Evolutionary conservation across 1,139 yeast species (phyloP), one percentile per base, ranked within the genome.

Genomic region (Suhomyces coccinellae): DNA sequence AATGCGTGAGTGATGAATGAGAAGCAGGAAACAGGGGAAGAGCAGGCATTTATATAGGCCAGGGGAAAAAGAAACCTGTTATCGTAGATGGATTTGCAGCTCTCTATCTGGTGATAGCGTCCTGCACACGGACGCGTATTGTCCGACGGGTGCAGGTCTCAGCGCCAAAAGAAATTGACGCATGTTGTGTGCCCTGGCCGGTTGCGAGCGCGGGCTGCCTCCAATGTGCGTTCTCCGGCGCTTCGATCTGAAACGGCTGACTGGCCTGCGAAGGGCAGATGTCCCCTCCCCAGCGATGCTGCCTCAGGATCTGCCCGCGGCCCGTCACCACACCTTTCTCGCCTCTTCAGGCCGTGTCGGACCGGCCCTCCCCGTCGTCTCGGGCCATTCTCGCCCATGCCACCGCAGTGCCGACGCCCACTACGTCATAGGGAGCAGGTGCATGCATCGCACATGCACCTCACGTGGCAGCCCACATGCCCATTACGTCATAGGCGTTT

Each of bases 351-450:
- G n/a, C 27, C 29, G 7, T n/a, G 8, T 8, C n/a, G 29, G 24
- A 20, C 24, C 24, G 24, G 24, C 24, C 8, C 24, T 20, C 7
- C 7, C 24, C 24, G 24, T 20, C 24, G 24, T 20, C 24, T 26
- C 29, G 29, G 29, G 7, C n/a, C 29, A 12, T 11, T 26, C 29
- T 8, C 6, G 29, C n/a, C 29, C 29, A 26, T 11, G 27, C 11
- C 6, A 12, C 6, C 12, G n/a, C 29, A 26, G 29, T 34, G 33
- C 30, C 29, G 35, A 36, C 36, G 24, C 30, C 41, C 26, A 34
- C 45, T 38, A 45, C 48, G 48, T 45, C 48, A 45, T 45, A 41
- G 35, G 27, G 30, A 30, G 35, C 36, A 39, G 41, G 45, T 45
- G 48, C 15, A 11, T 29, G 29, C 29, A 8, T 17, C 41, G 39